These are phyloP conservation scores for Schoenoplectus tabernaemontani DNA, from an alignment of 202 grass and related monocot species.

Conservation along the genomic window DNA sequence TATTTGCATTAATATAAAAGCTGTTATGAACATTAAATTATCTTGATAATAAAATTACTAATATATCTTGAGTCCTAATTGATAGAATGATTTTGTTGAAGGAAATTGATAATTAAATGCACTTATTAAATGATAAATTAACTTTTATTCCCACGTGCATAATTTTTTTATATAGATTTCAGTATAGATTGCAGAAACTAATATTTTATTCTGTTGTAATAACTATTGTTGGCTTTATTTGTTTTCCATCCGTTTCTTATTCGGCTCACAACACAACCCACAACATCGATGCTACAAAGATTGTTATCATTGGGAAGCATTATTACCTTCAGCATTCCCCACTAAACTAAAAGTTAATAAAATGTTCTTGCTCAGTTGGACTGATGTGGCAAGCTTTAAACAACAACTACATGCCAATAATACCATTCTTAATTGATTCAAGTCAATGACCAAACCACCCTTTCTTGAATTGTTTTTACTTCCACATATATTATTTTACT, in stretches of 20 bases:
- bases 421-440: conserved; percentile 8
- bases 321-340: background rate
- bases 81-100: no score
- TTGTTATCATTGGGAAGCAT: background rate
- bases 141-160: background rate
- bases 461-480: background rate
- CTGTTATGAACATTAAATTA: no score
- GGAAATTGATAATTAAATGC: no score
- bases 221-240: background rate
- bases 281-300: background rate
- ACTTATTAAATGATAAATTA: no score
- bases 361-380: conserved; percentile 16
- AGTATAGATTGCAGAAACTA: background rate
- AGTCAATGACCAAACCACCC: conserved; percentile 19
- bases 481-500: background rate
- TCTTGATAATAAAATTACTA: no score
- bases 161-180: background rate
- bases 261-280: background rate
- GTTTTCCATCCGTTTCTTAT: background rate
- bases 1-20: no score
- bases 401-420: conserved; percentile 17
- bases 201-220: background rate
- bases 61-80: no score
- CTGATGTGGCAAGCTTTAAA: conserved; percentile 22
- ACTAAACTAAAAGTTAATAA: conserved; percentile 24